Evolutionary conservation across 2,329 filamentous ascomycete species (phyloP), one percentile per base, ranked within the genome.

Genomic region (Cercospora janseana): DNA sequence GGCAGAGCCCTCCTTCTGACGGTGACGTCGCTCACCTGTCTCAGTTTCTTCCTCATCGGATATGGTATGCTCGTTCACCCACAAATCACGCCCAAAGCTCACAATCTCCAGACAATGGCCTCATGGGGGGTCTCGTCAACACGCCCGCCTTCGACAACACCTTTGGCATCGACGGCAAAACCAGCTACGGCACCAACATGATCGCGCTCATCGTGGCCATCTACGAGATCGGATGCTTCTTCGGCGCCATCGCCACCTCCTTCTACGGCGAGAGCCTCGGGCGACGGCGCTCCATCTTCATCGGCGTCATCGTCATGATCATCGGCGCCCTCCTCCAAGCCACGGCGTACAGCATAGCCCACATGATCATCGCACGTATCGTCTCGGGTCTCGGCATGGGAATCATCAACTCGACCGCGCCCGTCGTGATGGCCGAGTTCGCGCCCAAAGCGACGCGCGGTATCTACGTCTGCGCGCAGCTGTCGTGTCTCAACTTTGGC

Each of bases 21-120:
- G 13, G 72, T 76, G 49, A 74, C 71, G 16, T 60, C 68, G 6
- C 59, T 77, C 54, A 74, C 74, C 0, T 76, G 71, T 23, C 54
- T 77, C 29, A 72, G 74, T 0, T 77, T 77, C 51, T 66, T 77
- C 57, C 66, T 76, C 27, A 76, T 77, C 32, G 75, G 75, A 15
- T 75, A 68, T 52, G 44, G 44, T 46, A 37, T 27, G 15, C 3
- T 13, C 26, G n/a, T 18, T 16, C 29, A 24, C 6, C 23, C 27
- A 4, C 3, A 4, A 23, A 18, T 71, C 70, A 51, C 28, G 15
- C 63, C 4, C 16, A 8, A 8, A 24, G 5, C 23, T 28, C 16
- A 21, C n/a, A 21, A 26, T 42, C 53, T 13, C 26, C 23, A 46
- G 47, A 59, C 47, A 57, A 46, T 55, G 49, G 51, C 16, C 52